Conservation (phyloP, 345 rosid species). For the Eucalyptus polybractea region DNA sequence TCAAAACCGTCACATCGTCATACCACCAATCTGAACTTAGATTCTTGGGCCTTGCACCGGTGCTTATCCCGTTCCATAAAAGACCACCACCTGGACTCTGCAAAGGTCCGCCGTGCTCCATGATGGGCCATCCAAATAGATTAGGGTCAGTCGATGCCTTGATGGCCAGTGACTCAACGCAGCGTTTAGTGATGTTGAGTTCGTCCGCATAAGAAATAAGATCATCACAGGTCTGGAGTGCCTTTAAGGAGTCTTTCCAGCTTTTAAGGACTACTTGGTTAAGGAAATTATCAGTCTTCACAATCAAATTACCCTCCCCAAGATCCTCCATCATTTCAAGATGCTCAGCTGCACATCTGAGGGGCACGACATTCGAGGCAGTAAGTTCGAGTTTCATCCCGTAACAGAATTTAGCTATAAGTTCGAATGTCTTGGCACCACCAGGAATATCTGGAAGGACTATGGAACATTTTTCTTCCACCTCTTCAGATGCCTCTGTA, state of each 20-base stretch:
- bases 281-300: slow-evolving; percentile 77
- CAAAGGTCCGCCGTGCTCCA: slow-evolving; percentile 88
- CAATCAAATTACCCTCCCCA: slow-evolving; percentile 77
- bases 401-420: slow-evolving; percentile 89
- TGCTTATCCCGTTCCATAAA: slow-evolving; percentile 97
- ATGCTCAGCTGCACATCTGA: slow-evolving; percentile 80
- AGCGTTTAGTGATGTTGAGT: slow-evolving; percentile 61
- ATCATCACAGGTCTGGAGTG: slow-evolving; percentile 75
- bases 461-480: slow-evolving; percentile 55
- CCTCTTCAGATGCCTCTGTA: slow-evolving; percentile 66
- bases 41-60: slow-evolving; percentile 74
- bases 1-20: slow-evolving; percentile 71
- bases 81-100: slow-evolving; percentile 99
- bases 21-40: slow-evolving; percentile 94
- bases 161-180: slow-evolving; percentile 68
- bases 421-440: slow-evolving; percentile 86
- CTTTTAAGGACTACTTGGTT: slow-evolving; percentile 74
- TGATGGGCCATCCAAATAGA: slow-evolving; percentile 86
- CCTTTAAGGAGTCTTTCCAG: slow-evolving; percentile 87
- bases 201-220: slow-evolving; percentile 54
- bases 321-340: slow-evolving; percentile 92
- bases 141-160: slow-evolving; percentile 81
- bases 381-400: slow-evolving; percentile 95
- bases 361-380: slow-evolving; percentile 70
- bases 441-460: slow-evolving; percentile 64